Base-by-base conservation (phyloP, 768 basidiomycete genomes). In the Leccinum barrowsii region DNA sequence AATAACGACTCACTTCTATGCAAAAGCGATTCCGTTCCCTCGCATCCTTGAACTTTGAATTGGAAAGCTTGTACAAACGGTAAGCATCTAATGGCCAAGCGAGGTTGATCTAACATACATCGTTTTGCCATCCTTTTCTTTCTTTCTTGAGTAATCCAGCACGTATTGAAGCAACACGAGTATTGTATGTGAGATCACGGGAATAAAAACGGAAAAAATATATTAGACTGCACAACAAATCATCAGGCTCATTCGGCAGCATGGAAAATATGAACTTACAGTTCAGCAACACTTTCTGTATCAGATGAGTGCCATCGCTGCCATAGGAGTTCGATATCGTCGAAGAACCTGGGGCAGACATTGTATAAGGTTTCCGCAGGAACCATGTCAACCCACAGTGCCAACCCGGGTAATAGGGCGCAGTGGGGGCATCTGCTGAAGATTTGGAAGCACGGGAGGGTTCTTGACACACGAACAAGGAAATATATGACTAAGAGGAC, bases 131-230 rank as follows among this genome's bases (percentile, higher is more conserved):
- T 12, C 95, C 95, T 71, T 98, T 98, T 64, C 76, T 79, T 19
- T 93, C 90, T 73, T 98, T 98, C 75, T 89, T 91, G 64, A 98
- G 68, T 11, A 92, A 77, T 21, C 96, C 96, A 52, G 86, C 85
- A 65, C 94, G 82, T 68, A 99, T 94, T 47, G 93, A 95, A 54
- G 91, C 87, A 53, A 98, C 94, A 51, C 90, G 89, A 59, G 86
- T 89, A 73, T 90, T 91, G 76, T 96, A 99, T 52, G 81, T 76
- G 75, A 98, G 98, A 71, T 95, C 94, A 58, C 93, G 87, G 52
- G 93, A 87, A 76, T 89, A 99, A 73, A 94, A 98, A 65, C 90
- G 89, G 82, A 96, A 99, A 75, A 99, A 98, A 73, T 98, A 96
- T 69, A 97, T 92, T 74, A 99, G 78, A 68, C 94, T 97, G 37